phyloP scores from a whole-genome alignment of 768 basidiomycete species.

The Trametes cubensis region DNA sequence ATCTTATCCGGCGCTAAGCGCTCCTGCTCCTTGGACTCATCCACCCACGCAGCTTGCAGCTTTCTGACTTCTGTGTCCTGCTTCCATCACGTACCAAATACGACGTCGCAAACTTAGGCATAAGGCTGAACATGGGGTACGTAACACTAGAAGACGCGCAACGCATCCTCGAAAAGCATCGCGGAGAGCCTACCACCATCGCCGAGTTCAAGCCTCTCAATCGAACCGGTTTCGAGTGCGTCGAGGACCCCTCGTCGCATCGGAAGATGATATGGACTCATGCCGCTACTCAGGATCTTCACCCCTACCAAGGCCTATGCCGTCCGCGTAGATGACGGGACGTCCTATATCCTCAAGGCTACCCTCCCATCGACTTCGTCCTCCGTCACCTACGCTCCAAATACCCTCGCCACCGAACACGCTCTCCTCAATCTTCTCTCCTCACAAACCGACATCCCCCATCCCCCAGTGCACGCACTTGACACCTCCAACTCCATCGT shows the following conservation, averaged over 20 bases:
- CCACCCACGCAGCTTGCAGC: not conserved
- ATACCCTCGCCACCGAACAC: conserved; percentile 29
- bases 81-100: no score
- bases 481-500: conserved; percentile 49
- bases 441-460: conserved; percentile 47
- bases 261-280: not conserved
- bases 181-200: conserved; percentile 9
- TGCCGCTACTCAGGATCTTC: conserved; percentile 21
- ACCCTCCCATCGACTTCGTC: conserved; percentile 3
- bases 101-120: no score
- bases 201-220: conserved; percentile 2
- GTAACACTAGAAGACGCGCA: conserved; percentile 12
- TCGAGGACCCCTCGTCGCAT: not conserved
- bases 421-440: conserved; percentile 27
- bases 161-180: conserved; percentile 6
- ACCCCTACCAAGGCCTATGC: conserved; percentile 32
- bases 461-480: conserved; percentile 48
- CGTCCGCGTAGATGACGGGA: conserved; percentile 26
- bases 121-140: not conserved
- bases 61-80: no score
- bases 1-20: conserved; percentile 9
- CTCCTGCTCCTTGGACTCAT: not conserved
- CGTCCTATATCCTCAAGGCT: conserved; percentile 28
- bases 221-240: conserved; percentile 10
- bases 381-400: conserved; percentile 25